Conservation (phyloP, 1,284 basidiomycete species). For the Naganishia liquefaciens region DNA sequence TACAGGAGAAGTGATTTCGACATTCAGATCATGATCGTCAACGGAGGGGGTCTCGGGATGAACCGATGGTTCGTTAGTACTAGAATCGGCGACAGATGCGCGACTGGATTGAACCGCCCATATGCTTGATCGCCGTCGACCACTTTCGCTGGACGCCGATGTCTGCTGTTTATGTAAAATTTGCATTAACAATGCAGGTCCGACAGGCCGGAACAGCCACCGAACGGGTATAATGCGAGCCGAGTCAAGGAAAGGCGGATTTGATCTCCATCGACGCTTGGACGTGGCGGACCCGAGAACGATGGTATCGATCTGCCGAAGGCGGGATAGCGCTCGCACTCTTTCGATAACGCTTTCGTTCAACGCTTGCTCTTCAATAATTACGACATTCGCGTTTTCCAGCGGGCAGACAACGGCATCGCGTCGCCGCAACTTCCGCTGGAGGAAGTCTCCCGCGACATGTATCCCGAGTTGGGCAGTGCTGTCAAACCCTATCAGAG, state of each 20-base stretch:
- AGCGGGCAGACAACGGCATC: slow-evolving; percentile 40
- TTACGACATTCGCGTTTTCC: slow-evolving; percentile 43
- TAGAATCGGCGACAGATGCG: slow-evolving; percentile 4
- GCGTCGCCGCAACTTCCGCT: slow-evolving; percentile 32
- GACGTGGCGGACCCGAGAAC: slow-evolving; percentile 28
- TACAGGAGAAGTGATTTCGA: no score
- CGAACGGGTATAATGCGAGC: slow-evolving; percentile 10
- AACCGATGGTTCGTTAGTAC: not conserved
- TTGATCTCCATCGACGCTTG: slow-evolving; percentile 1
- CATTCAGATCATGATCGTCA: no score
- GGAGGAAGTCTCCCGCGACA: slow-evolving; percentile 22
- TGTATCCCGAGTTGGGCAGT: slow-evolving; percentile 18
- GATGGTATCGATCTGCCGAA: slow-evolving; percentile 4
- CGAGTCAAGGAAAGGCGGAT: not conserved
- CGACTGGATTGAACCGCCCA: slow-evolving; percentile 11
- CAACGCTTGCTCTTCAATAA: slow-evolving; percentile 36
- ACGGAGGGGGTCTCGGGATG: not conserved
- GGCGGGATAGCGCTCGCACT: not conserved
- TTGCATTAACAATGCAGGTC: slow-evolving; percentile 16
- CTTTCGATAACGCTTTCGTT: not conserved
- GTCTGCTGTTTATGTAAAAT: slow-evolving; percentile 6
- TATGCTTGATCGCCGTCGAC: slow-evolving; percentile 13
- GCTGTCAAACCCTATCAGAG: slow-evolving; percentile 21
- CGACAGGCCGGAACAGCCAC: slow-evolving; percentile 29
- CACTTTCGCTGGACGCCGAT: slow-evolving; percentile 10